phyloP scores from a whole-genome alignment of 1,139 yeast species.

The Sporopachydermia cereana region DNA sequence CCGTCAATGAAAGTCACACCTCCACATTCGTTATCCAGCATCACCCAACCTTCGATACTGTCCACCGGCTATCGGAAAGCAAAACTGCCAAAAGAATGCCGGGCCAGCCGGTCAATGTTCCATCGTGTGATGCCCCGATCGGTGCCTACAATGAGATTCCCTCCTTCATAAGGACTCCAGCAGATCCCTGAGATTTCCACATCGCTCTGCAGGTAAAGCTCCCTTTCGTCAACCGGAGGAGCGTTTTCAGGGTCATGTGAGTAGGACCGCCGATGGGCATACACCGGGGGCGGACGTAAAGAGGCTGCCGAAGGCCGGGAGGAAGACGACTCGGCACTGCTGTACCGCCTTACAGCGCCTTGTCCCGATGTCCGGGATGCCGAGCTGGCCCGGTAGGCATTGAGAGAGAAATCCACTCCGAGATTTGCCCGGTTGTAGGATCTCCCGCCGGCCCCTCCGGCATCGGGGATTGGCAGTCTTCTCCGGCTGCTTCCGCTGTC shows the following conservation, averaged over 20 bases:
- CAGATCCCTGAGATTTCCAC: conserved; percentile 24
- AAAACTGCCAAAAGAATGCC: conserved; percentile 1
- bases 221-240: background rate
- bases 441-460: background rate
- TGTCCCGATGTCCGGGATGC: background rate
- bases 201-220: conserved; percentile 9
- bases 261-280: conserved; percentile 1
- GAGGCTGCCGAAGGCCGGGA: background rate
- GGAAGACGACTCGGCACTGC: background rate
- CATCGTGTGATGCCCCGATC: conserved; percentile 24
- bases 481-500: background rate
- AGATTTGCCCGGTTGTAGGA: background rate
- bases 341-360: background rate
- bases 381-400: background rate
- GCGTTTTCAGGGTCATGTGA: background rate
- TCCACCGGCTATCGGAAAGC: conserved; percentile 4
- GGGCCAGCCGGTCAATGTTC: conserved; percentile 16
- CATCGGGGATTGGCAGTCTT: background rate
- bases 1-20: too few relatives aligned
- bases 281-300: background rate
- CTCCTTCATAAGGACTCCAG: conserved; percentile 25
- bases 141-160: conserved; percentile 25
- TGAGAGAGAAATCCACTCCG: conserved; percentile 3
- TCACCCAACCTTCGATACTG: too few relatives aligned
- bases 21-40: too few relatives aligned